A percentile compares a stretch with the other conserved stretches of the same genome.
phyloP scores from a whole-genome alignment of 179 eudicot species.

The Beta macrorhiza region DNA sequence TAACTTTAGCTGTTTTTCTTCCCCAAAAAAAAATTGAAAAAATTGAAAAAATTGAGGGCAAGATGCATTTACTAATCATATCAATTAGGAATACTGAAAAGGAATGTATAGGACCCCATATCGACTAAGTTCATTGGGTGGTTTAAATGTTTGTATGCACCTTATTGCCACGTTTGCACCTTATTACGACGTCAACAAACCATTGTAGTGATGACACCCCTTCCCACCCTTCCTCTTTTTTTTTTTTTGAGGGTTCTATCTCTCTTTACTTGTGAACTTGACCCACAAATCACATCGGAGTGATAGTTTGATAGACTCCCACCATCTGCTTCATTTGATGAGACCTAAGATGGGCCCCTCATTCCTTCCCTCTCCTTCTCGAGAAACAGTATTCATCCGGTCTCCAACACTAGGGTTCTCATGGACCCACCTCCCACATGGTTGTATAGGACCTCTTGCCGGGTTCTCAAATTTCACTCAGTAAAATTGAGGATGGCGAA shows the following conservation, averaged over 20 bases:
- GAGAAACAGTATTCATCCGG: conserved; percentile 8
- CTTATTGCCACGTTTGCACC: not conserved
- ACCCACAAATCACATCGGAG: conserved; percentile 13
- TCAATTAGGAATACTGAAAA: no score
- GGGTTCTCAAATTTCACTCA: not conserved
- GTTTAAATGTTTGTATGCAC: conserved; percentile 1
- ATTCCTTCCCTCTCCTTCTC: not conserved
- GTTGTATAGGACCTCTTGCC: conserved; percentile 8
- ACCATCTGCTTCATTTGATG: conserved; percentile 24
- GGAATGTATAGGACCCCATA: no score
- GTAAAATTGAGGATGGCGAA: no score
- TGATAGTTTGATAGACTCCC: conserved; percentile 20
- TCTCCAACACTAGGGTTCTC: conserved; percentile 17
- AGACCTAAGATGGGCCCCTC: conserved; percentile 15
- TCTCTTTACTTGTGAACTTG: not conserved
- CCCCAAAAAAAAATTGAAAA: no score
- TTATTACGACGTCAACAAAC: conserved; percentile 16
- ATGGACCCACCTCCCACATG: conserved; percentile 20
- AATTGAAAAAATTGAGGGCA: no score
- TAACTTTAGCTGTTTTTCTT: no score
- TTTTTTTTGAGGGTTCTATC: not conserved
- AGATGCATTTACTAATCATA: no score
- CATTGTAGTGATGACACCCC: not conserved
- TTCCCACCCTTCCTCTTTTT: not conserved
- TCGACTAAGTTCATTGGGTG: not conserved